Percentiles rank a stretch among this genome's conserved stretches.
Evolutionary conservation across 2,329 filamentous ascomycete genomes (phyloP).

Genomic region (Fusarium buxicola): DNA sequence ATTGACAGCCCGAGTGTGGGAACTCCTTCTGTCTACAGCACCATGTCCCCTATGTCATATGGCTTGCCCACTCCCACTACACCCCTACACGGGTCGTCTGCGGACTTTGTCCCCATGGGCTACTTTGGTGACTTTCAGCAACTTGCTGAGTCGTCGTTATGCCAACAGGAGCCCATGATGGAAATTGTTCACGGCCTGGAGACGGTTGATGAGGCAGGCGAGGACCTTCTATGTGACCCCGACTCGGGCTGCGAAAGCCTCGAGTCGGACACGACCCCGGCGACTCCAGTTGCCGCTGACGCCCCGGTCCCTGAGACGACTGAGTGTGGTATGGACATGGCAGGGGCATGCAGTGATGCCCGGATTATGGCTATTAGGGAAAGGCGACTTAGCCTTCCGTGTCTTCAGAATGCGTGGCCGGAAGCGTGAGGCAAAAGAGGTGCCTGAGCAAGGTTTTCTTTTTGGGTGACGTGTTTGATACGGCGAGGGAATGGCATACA

Average conservation of each 20-base stretch:
- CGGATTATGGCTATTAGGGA: constrained; percentile 14
- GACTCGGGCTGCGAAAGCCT: constrained; percentile 14
- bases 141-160: constrained; percentile 1
- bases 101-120: constrained; percentile 49
- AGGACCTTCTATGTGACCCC: constrained; percentile 24
- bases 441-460: background rate
- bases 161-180: constrained; percentile 3
- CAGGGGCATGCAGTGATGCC: constrained; percentile 1
- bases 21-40: constrained; percentile 26
- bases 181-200: constrained; percentile 24
- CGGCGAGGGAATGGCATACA: background rate
- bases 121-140: constrained; percentile 31
- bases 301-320: constrained; percentile 1
- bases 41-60: constrained; percentile 18
- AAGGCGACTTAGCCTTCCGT: constrained; percentile 48
- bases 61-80: constrained; percentile 35
- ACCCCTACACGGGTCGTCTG: constrained; percentile 44
- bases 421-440: constrained; percentile 13
- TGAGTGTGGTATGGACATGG: constrained; percentile 4
- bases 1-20: constrained; percentile 20
- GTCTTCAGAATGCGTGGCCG: constrained; percentile 43
- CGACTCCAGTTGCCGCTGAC: constrained; percentile 8
- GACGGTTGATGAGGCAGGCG: constrained; percentile 44
- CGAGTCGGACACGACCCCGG: constrained; percentile 8
- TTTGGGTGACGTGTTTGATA: background rate